These are phyloP conservation scores for Thermothelomyces thermophilus DNA, from an alignment of 2,329 filamentous ascomycete genomes.

Conservation along the genomic window DNA sequence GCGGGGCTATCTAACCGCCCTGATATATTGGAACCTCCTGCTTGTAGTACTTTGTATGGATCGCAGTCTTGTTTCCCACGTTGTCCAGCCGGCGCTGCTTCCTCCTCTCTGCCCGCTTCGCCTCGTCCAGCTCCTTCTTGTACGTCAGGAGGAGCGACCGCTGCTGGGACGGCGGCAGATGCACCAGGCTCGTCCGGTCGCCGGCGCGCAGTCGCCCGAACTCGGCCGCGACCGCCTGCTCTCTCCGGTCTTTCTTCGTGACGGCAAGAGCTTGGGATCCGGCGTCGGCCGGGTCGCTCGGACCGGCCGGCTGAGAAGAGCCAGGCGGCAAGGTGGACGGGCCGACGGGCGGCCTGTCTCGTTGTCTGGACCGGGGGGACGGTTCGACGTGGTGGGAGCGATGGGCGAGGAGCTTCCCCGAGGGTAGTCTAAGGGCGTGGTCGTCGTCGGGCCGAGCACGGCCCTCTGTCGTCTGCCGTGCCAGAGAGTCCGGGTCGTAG, in stretches of 20 bases:
- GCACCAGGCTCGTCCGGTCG: slow-evolving; percentile 13
- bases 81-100: slow-evolving; percentile 5
- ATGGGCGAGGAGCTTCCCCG: slow-evolving; percentile 8
- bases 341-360: background rate
- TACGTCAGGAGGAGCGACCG: slow-evolving; percentile 14
- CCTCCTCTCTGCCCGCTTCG: slow-evolving; percentile 11
- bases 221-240: background rate
- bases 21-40: slow-evolving; percentile 12
- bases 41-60: slow-evolving; percentile 12
- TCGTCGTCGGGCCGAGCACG: slow-evolving; percentile 3
- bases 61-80: slow-evolving; percentile 10
- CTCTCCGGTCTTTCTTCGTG: slow-evolving; percentile 5
- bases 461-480: slow-evolving; percentile 9
- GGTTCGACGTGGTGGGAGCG: background rate
- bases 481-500: slow-evolving; percentile 28
- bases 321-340: background rate
- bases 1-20: slow-evolving; percentile 6
- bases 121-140: slow-evolving; percentile 11
- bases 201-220: slow-evolving; percentile 9
- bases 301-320: background rate
- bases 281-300: background rate
- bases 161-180: slow-evolving; percentile 13
- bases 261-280: background rate
- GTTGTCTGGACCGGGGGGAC: background rate
- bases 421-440: slow-evolving; percentile 1